A percentile compares a stretch with the other conserved stretches of the same genome.
Evolutionary conservation across 495 filamentous ascomycete species (phyloP).

Genomic region (Astrocystis sublimbata): DNA sequence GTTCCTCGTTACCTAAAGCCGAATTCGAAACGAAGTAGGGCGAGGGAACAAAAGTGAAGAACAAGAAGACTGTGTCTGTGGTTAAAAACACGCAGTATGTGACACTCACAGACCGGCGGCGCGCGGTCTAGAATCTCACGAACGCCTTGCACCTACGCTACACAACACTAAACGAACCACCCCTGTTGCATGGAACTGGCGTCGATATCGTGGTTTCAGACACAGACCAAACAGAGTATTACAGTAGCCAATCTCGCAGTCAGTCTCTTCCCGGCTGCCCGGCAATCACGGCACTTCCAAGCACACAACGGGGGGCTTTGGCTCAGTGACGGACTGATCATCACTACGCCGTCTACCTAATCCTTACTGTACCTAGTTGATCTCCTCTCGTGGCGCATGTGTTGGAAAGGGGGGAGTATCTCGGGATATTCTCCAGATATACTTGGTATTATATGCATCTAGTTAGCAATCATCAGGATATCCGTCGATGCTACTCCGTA

Average conservation of each 20-base stretch:
- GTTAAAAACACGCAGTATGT: neutral
- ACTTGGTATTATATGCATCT: too few relatives aligned
- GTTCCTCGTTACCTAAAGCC: too few relatives aligned
- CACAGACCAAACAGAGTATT: neutral
- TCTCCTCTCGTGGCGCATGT: neutral
- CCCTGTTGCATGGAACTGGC: neutral
- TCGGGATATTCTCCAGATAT: neutral
- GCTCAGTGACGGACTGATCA: too few relatives aligned
- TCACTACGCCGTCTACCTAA: too few relatives aligned
- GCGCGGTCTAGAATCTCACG: slow-evolving; percentile 5
- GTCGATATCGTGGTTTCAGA: neutral
- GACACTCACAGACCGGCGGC: too few relatives aligned
- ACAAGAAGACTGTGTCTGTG: too few relatives aligned
- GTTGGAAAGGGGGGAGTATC: neutral
- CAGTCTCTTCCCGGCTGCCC: neutral
- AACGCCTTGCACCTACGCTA: neutral
- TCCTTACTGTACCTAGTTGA: too few relatives aligned
- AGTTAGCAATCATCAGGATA: too few relatives aligned
- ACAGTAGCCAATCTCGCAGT: neutral
- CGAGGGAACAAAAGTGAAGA: too few relatives aligned
- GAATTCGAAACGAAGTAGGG: too few relatives aligned
- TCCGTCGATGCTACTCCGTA: too few relatives aligned
- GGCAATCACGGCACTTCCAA: neutral
- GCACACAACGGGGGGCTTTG: neutral
- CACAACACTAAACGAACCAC: neutral